Evolutionary conservation across 352 stramenopile genomes (phyloP).

Genomic region (Phytopythium montanum): DNA sequence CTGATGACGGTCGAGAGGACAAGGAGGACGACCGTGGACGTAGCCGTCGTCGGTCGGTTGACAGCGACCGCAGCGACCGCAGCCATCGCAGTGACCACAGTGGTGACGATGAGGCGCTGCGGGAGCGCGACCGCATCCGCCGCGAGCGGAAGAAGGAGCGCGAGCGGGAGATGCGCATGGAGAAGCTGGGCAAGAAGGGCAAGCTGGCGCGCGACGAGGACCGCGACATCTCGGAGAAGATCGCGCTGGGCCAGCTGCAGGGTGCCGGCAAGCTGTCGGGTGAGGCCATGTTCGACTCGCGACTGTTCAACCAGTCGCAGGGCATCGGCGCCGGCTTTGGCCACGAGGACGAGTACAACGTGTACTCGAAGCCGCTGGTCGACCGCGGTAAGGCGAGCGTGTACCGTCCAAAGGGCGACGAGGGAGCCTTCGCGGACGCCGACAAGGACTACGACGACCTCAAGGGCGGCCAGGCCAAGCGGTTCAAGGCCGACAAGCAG

Average conservation of each 20-base stretch:
- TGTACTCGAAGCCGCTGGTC: slow-evolving; percentile 97
- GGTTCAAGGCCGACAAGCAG: slow-evolving; percentile 88
- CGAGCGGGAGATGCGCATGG: slow-evolving; percentile 93
- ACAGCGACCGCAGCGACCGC: slow-evolving; percentile 11
- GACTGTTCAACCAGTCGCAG: slow-evolving; percentile 98
- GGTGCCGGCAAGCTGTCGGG: slow-evolving; percentile 76
- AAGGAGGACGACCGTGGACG: slow-evolving; percentile 19
- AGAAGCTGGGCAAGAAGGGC: slow-evolving; percentile 91
- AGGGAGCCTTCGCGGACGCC: slow-evolving; percentile 76
- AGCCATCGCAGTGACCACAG: slow-evolving; percentile 20
- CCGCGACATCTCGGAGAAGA: slow-evolving; percentile 98
- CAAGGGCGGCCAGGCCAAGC: slow-evolving; percentile 69
- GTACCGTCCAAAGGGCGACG: slow-evolving; percentile 88
- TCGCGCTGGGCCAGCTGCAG: slow-evolving; percentile 96
- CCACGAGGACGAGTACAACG: slow-evolving; percentile 97
- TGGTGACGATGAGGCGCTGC: slow-evolving; percentile 36
- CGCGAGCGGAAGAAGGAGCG: slow-evolving; percentile 93
- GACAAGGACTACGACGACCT: slow-evolving; percentile 92
- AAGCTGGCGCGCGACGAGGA: slow-evolving; percentile 94
- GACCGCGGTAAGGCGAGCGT: slow-evolving; percentile 87
- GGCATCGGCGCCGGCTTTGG: slow-evolving; percentile 96
- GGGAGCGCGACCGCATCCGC: slow-evolving; percentile 77
- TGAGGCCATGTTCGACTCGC: slow-evolving; percentile 94
- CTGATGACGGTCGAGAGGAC: slow-evolving; percentile 26
- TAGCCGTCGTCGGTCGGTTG: slow-evolving; percentile 15